Conservation (phyloP, 306 rosid genomes). For the Acacia acuminata region DNA sequence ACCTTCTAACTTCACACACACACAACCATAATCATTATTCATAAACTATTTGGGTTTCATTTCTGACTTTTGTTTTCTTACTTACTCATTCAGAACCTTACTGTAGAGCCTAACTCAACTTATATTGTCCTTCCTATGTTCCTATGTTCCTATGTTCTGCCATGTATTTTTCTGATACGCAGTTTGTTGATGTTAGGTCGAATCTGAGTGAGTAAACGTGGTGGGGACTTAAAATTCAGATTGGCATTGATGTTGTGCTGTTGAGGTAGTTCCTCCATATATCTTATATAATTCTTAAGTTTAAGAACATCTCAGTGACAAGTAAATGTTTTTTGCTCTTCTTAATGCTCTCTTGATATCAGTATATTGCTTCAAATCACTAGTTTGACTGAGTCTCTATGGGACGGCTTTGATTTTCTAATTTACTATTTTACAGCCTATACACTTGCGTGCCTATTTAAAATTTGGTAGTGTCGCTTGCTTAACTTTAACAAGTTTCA, state of each 20-base stretch:
- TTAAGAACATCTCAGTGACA: conserved; percentile 1
- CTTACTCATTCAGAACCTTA: conserved; percentile 18
- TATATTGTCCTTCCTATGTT: background rate
- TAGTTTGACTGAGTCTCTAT: too few relatives aligned
- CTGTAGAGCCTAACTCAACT: conserved; percentile 9
- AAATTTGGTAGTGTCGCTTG: too few relatives aligned
- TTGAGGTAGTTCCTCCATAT: conserved; percentile 46
- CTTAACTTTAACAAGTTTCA: too few relatives aligned
- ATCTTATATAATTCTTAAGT: conserved; percentile 10
- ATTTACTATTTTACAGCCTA: too few relatives aligned
- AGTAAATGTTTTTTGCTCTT: background rate
- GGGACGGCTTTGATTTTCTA: too few relatives aligned
- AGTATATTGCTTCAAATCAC: conserved; percentile 47
- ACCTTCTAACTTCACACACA: background rate
- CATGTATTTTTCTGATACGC: conserved; percentile 9
- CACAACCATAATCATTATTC: background rate
- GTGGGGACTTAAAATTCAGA: too few relatives aligned
- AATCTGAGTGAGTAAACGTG: too few relatives aligned
- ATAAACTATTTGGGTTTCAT: background rate
- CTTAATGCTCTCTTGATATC: conserved; percentile 13
- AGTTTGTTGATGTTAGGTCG: too few relatives aligned
- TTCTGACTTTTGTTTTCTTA: conserved; percentile 17
- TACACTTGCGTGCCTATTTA: too few relatives aligned
- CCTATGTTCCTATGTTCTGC: conserved; percentile 8
- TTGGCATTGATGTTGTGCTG: conserved; percentile 44